Evolutionary conservation across 164 flowering plant species (phyloP).

Genomic region (Buxus sempervirens): DNA sequence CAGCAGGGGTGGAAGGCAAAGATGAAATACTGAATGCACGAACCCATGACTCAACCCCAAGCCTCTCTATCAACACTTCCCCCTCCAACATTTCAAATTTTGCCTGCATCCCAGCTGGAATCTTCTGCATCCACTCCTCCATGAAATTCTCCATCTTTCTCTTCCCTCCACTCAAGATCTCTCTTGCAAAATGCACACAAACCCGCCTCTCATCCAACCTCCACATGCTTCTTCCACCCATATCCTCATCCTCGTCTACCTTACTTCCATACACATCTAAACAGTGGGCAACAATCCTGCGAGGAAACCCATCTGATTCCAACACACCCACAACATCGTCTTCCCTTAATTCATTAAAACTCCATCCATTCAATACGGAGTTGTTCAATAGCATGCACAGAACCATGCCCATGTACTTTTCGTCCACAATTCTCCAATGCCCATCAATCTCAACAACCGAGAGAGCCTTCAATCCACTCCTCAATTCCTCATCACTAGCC

Average conservation of each 20-base stretch:
- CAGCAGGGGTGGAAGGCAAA: constrained; percentile 68
- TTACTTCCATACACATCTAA: constrained; percentile 50
- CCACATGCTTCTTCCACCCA: constrained; percentile 40
- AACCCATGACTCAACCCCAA: constrained; percentile 76
- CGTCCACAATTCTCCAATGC: constrained; percentile 81
- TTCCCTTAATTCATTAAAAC: constrained; percentile 53
- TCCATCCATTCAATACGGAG: constrained; percentile 65
- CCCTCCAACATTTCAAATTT: constrained; percentile 82
- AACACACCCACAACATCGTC: constrained; percentile 48
- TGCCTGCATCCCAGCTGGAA: constrained; percentile 65
- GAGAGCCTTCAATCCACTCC: constrained; percentile 50
- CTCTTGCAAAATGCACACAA: constrained; percentile 70
- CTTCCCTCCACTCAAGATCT: constrained; percentile 54
- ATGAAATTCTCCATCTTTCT: constrained; percentile 67
- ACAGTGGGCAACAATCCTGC: constrained; percentile 52
- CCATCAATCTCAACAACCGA: constrained; percentile 87
- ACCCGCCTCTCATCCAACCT: constrained; percentile 60
- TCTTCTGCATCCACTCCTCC: constrained; percentile 60
- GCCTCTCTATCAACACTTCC: constrained; percentile 74
- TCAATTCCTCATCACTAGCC: constrained; percentile 86
- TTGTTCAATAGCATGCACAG: constrained; percentile 58
- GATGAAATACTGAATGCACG: constrained; percentile 64
- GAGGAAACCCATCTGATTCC: constrained; percentile 65
- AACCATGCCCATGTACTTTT: constrained; percentile 48
- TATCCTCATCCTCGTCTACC: constrained; percentile 32